phyloP scores from a whole-genome alignment of 31 red algal species.

The Odonthalia washingtoniensis region DNA sequence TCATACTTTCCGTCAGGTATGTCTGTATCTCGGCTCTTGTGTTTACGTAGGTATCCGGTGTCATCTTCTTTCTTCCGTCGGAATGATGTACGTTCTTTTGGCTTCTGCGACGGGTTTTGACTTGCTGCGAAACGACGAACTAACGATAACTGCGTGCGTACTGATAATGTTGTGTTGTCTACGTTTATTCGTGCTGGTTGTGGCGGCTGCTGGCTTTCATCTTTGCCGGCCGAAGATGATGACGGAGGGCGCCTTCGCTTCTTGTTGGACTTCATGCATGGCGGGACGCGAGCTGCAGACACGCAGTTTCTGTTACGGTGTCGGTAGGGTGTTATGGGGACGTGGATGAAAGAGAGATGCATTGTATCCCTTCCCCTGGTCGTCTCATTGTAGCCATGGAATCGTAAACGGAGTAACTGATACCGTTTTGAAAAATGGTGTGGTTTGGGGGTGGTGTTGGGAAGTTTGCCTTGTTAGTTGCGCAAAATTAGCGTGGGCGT shows the following conservation, averaged over 20 bases:
- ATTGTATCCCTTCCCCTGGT: no score
- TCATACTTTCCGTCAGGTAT: conserved; percentile 77
- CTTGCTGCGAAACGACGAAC: neutral
- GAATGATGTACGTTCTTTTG: conserved; percentile 24
- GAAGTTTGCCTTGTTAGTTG: no score
- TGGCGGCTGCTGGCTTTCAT: neutral
- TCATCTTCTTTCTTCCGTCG: conserved; percentile 45
- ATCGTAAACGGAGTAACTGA: no score
- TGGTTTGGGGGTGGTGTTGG: no score
- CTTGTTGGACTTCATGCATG: conserved; percentile 38
- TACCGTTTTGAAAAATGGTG: no score
- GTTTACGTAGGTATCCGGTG: neutral
- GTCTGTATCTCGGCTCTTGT: conserved; percentile 9
- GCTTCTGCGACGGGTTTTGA: neutral
- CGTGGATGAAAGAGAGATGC: no score
- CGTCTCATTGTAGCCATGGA: no score
- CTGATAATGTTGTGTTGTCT: conserved; percentile 23
- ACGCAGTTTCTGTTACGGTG: no score
- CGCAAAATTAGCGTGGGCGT: no score
- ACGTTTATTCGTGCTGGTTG: conserved; percentile 37
- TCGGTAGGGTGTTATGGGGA: no score
- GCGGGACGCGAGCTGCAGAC: no score
- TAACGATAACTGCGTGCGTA: conserved; percentile 37
- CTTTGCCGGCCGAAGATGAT: neutral
- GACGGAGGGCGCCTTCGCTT: neutral